Base-by-base conservation (phyloP, 306 rosid species). In the Castanea crenata region DNA sequence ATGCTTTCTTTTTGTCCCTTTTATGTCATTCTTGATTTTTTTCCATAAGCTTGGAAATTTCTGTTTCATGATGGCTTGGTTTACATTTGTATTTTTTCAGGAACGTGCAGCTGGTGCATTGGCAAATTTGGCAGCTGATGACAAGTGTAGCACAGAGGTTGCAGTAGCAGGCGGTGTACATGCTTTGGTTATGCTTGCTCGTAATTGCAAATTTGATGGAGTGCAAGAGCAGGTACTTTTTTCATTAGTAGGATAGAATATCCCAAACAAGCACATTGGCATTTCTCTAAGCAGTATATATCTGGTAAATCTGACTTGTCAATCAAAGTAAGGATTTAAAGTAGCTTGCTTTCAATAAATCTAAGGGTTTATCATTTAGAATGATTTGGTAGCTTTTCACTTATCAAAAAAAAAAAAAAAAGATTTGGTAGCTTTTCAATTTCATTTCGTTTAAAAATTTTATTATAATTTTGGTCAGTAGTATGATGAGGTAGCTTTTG, bases 41-140 rank as follows among this genome's bases (percentile, higher is more conserved):
- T 16, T 59, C 52, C 27, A 68, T 68, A 68, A 23, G 41, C 35
- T 70, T 58, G 69, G 77, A 72, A 71, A 84, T 68, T 77, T 15
- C 55, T 71, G 64, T 80, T 79, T 21, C 58, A 62, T 38, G 74
- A 69, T 75, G 69, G 51, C 79, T 59, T 65, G 55, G 71, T 74
- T 77, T 55, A 38, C 16, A 71, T 80, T 52, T 83, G 52, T 69
- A 71, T 78, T 69, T 67, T 78, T 85, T 71, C 87, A 96, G 98
- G 99, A 96, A 81, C 99, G 99, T 55, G 99, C 99, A 16, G 99
- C 99, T 78, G 99, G 98, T 87, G 99, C 99, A 78, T 85, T 96
- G 82, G 99, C 99, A 27, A 96, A 96, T 89, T 91, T 96, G 89
- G 99, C 99, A 51, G 99, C 99, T 71, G 99, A 96, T 85, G 99